Evolutionary conservation across 805 yeast genomes (phyloP).

Genomic region (Ogataea nonfermentans): DNA sequence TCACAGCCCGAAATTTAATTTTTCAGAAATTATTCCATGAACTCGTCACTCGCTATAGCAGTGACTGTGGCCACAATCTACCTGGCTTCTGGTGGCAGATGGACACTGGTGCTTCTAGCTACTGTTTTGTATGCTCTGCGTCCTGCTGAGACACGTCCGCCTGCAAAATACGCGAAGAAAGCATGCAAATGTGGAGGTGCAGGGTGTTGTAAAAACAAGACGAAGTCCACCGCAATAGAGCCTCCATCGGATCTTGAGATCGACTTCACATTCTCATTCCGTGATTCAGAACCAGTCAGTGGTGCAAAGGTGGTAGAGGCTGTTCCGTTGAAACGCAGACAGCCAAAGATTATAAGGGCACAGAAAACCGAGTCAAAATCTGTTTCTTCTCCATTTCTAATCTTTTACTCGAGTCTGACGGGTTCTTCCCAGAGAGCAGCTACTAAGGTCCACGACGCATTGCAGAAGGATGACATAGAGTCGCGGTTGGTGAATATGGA

Average conservation of each 20-base stretch:
- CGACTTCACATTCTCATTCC: slow-evolving; percentile 13
- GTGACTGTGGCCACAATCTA: slow-evolving; percentile 22
- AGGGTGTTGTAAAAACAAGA: slow-evolving; percentile 3
- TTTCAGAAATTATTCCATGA: not conserved
- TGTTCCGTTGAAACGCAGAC: slow-evolving; percentile 5
- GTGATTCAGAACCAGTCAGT: not conserved
- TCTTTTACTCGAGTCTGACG: slow-evolving; percentile 83
- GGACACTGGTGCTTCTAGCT: slow-evolving; percentile 35
- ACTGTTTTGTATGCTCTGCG: slow-evolving; percentile 9
- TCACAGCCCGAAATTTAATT: not conserved
- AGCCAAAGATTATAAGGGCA: slow-evolving; percentile 4
- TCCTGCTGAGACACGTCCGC: not conserved
- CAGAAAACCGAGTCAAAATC: slow-evolving; percentile 25
- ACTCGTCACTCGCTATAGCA: slow-evolving; percentile 6
- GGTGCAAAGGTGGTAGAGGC: not conserved
- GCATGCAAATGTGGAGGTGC: slow-evolving; percentile 8
- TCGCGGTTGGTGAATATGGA: slow-evolving; percentile 62
- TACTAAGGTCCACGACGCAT: slow-evolving; percentile 40
- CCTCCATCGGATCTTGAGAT: slow-evolving; percentile 8
- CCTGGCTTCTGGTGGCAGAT: slow-evolving; percentile 42
- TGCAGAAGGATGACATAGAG: slow-evolving; percentile 31
- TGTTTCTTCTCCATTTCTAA: slow-evolving; percentile 34
- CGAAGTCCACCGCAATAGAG: not conserved
- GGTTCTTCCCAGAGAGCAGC: slow-evolving; percentile 80
- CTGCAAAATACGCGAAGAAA: not conserved